Base-by-base conservation (phyloP, 371 early-diverging fungal genomes). In the Dichotomocladium elegans region DNA sequence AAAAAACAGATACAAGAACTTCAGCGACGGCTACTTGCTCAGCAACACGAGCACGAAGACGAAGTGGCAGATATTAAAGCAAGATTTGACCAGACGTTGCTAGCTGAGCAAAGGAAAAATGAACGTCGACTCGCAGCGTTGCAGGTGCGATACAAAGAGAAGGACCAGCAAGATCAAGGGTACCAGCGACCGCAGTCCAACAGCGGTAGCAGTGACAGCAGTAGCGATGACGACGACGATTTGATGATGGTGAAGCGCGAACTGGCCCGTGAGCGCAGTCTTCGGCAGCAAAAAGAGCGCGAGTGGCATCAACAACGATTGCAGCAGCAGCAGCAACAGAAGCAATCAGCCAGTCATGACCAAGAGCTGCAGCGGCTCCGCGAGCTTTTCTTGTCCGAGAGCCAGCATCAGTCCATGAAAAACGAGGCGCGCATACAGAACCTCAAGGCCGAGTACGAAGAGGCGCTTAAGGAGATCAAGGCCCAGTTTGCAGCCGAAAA, bases 391-490 rank as follows among this genome's bases (percentile, higher is more conserved):
- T 55, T 64, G 49, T 51, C 45, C 4, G 67, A 71, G 40, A 61
- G 58, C 17, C 51, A 51, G 10, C 56, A 62, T 29, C 34, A 60
- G 30, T 41, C 54, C 4, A 65, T 72, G 63, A 68, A 65, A 7
- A 37, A 41, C 17, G 63, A 72, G 48, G 72, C 68, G 12, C 51
- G 61, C 1, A 34, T 67, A 15, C 60, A 61, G 19, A 71, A 71
- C 27, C 15, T 67, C 17, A 19, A 44, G 15, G 51, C 59, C 6
- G 72, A 71, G 29, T 55, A 71, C 22, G 46, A 64, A 14, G 61
- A 62, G 11, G 48, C 41, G 4, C n/a, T 71, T 1, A 28, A 37
- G 14, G 68, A 71, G 35, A 37, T 58, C 12, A 25, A 37, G 2
- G 65, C 64, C 3, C 35, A 52, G 25, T 30, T 54, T 2, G 56